phyloP scores from a whole-genome alignment of 1,284 basidiomycete genomes.

The Ustilago nuda region DNA sequence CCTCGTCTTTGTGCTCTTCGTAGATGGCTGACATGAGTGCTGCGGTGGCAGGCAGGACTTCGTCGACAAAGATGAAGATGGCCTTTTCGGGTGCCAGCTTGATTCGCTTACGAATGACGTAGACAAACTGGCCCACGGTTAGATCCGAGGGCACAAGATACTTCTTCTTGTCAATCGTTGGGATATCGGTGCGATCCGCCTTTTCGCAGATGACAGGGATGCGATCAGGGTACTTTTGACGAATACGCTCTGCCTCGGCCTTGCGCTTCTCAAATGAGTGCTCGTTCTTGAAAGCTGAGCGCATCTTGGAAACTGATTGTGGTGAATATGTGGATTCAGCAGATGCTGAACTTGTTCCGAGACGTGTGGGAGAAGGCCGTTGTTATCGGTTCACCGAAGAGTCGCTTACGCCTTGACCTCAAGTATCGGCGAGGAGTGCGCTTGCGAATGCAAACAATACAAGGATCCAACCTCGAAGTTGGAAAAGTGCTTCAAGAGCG shows the following conservation, averaged over 20 bases:
- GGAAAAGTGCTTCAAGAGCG: neutral
- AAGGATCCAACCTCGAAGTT: neutral
- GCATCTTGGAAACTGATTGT: conserved; percentile 73
- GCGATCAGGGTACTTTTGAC: conserved; percentile 97
- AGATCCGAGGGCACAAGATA: conserved; percentile 99
- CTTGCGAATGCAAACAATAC: neutral
- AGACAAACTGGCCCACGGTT: conserved; percentile 93
- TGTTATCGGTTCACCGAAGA: neutral
- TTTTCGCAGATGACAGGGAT: conserved; percentile 99
- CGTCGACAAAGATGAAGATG: conserved; percentile 75
- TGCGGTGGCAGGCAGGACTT: conserved; percentile 96
- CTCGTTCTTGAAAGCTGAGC: conserved; percentile 99
- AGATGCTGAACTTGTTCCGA: neutral
- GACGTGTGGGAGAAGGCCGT: neutral
- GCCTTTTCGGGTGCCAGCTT: conserved; percentile 99
- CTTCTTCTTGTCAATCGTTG: conserved; percentile 99
- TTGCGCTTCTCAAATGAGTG: conserved; percentile 99
- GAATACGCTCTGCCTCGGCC: conserved; percentile 92
- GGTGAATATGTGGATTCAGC: neutral
- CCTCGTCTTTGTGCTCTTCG: conserved; percentile 82
- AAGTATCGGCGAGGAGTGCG: neutral
- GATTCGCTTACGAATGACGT: conserved; percentile 99
- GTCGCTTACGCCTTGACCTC: neutral
- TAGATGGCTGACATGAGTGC: conserved; percentile 99
- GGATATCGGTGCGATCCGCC: conserved; percentile 97